phyloP scores from a whole-genome alignment of 2,329 filamentous ascomycete species.

The Lachnellula arida region DNA sequence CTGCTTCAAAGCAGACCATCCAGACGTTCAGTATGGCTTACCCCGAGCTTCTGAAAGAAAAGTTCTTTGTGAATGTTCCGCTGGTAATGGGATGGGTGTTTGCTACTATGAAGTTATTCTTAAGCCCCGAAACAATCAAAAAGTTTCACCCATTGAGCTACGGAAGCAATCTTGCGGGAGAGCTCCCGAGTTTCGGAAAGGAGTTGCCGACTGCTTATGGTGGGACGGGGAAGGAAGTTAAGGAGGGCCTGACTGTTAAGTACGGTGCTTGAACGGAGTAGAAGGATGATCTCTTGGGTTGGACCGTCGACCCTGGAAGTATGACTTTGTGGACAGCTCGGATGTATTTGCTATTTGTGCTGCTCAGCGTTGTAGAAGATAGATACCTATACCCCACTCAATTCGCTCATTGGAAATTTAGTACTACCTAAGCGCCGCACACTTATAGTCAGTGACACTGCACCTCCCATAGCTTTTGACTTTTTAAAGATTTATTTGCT shows the following conservation, averaged over 20 bases:
- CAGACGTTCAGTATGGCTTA: slow-evolving; percentile 76
- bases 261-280: slow-evolving; percentile 16
- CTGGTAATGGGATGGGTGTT: slow-evolving; percentile 87
- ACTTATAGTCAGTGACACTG: background rate
- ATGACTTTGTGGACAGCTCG: background rate
- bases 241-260: slow-evolving; percentile 30
- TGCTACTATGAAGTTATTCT: slow-evolving; percentile 67
- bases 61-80: slow-evolving; percentile 93
- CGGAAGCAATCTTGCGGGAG: slow-evolving; percentile 62
- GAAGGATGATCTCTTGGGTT: background rate
- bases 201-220: slow-evolving; percentile 74
- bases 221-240: slow-evolving; percentile 55
- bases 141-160: slow-evolving; percentile 77
- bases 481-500: too few relatives aligned
- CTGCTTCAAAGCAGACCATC: slow-evolving; percentile 76
- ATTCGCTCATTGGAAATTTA: background rate
- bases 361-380: background rate
- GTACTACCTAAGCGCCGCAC: background rate
- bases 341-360: background rate
- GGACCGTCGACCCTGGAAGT: too few relatives aligned
- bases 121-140: slow-evolving; percentile 67
- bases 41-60: slow-evolving; percentile 82
- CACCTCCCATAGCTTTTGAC: too few relatives aligned
- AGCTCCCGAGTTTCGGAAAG: slow-evolving; percentile 54
- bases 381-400: background rate